phyloP scores from a whole-genome alignment of 176 grass and related monocot genomes.

The Bonia amplexicaulis region DNA sequence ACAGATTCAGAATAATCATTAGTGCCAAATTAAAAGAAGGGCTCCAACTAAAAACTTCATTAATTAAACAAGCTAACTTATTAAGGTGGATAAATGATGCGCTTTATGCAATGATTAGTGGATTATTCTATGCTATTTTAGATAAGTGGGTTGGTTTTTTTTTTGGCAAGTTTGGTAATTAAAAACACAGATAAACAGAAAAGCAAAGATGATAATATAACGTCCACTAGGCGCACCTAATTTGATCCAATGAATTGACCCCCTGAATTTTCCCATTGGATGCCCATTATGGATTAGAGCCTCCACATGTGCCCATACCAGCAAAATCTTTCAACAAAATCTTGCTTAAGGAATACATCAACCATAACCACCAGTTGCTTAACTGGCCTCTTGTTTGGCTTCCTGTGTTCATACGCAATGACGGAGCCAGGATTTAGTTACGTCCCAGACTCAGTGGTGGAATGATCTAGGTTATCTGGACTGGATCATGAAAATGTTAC shows the following conservation, averaged over 20 bases:
- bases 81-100: background rate
- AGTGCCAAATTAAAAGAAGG: background rate
- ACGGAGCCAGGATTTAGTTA: too few species aligned
- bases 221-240: background rate
- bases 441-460: too few species aligned
- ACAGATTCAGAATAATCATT: background rate
- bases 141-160: background rate
- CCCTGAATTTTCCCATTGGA: background rate
- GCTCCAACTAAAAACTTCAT: background rate
- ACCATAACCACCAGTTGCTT: background rate
- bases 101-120: background rate
- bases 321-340: conserved; percentile 17
- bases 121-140: background rate
- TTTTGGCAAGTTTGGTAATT: background rate
- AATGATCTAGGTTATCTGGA: too few species aligned
- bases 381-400: background rate
- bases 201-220: background rate
- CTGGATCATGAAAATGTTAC: too few species aligned
- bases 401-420: background rate
- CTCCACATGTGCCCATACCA: conserved; percentile 29
- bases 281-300: conserved; percentile 8
- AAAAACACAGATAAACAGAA: background rate
- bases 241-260: conserved; percentile 23
- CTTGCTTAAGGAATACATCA: background rate
- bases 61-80: background rate